These are phyloP conservation scores for Naganishia onofrii DNA, from an alignment of 768 basidiomycete genomes.

Conservation along the genomic window DNA sequence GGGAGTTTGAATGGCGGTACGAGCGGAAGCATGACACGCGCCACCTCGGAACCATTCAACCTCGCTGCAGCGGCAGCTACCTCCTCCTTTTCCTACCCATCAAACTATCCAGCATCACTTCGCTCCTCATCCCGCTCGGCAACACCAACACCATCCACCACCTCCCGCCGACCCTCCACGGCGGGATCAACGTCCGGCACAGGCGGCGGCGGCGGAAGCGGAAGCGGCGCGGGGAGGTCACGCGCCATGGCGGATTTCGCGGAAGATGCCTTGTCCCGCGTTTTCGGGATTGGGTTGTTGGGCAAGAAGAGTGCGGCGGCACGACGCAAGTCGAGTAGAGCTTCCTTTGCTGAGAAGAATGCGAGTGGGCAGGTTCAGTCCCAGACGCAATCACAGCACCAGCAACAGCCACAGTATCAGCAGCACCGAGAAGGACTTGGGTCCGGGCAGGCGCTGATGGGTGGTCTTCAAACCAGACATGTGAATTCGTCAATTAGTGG, in stretches of 20 bases:
- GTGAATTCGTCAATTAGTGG: constrained; percentile 32
- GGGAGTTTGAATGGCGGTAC: neutral
- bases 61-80: neutral
- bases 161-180: constrained; percentile 10
- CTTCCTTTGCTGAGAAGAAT: neutral
- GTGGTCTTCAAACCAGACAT: neutral
- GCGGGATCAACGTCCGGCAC: neutral
- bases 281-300: constrained; percentile 11
- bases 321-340: neutral
- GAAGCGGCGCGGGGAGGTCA: neutral
- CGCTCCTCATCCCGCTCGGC: constrained; percentile 6
- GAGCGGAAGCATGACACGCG: constrained; percentile 2
- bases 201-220: too few species aligned
- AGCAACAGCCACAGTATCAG: neutral
- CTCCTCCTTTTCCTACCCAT: constrained; percentile 42
- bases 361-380: neutral
- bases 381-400: neutral
- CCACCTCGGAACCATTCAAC: neutral
- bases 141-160: neutral
- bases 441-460: neutral
- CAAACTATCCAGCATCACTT: constrained; percentile 62
- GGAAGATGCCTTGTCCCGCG: constrained; percentile 15
- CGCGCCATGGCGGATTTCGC: neutral
- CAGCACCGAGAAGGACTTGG: neutral
- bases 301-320: neutral